Conservation (phyloP, 2,329 filamentous ascomycete species). For the Beauveria sp. region DNA sequence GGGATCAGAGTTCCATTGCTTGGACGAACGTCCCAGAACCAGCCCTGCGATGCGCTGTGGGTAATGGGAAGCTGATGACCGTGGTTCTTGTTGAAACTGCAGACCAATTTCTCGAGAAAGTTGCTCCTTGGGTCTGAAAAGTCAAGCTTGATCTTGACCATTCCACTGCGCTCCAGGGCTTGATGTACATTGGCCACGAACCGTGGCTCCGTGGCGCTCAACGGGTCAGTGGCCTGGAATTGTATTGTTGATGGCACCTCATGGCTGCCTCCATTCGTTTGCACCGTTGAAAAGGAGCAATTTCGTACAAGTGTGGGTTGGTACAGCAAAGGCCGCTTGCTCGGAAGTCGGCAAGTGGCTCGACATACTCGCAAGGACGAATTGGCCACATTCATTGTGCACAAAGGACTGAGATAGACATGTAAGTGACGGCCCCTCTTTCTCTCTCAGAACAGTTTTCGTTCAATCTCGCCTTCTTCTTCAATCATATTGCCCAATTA, state of each 20-base stretch:
- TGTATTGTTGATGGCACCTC: neutral
- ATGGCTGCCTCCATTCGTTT: too few species aligned
- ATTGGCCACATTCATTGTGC: neutral
- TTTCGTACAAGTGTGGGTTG: neutral
- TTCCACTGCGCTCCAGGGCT: constrained; percentile 17
- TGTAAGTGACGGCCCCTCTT: too few species aligned
- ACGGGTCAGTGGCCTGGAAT: neutral
- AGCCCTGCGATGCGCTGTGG: constrained; percentile 33
- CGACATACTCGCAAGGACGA: neutral
- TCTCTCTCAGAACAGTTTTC: neutral
- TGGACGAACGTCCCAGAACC: constrained; percentile 37
- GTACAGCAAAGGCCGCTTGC: neutral
- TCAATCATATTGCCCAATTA: too few species aligned
- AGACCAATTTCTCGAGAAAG: constrained; percentile 28
- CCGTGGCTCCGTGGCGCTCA: neutral
- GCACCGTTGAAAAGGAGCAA: too few species aligned
- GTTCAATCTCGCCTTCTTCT: neutral
- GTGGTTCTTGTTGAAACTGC: constrained; percentile 25
- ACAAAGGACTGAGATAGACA: too few species aligned
- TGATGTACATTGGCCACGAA: neutral
- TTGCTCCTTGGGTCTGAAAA: constrained; percentile 27
- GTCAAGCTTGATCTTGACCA: constrained; percentile 27
- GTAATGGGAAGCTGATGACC: constrained; percentile 31
- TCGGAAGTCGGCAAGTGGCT: neutral
- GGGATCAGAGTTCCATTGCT: constrained; percentile 19